Conservation (phyloP, 345 rosid genomes). For the Hibiscus tridactylites region DNA sequence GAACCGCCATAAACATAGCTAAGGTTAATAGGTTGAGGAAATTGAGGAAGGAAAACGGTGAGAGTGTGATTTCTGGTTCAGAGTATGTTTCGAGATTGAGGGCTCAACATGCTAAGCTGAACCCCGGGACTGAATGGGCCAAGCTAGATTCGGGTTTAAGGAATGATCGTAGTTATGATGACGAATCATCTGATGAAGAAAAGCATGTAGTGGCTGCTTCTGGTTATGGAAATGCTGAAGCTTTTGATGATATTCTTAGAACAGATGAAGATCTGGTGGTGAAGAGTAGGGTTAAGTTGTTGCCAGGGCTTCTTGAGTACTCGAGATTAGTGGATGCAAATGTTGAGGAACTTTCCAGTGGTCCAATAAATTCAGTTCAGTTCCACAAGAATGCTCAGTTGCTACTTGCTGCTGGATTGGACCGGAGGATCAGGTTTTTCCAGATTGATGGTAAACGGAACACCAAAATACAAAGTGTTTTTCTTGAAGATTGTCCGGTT, state of each 20-base stretch:
- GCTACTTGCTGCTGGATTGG: slow-evolving; percentile 74
- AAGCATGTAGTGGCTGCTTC: slow-evolving; percentile 18
- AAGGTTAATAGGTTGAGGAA: slow-evolving; percentile 73
- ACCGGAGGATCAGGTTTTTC: slow-evolving; percentile 61
- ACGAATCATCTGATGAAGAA: slow-evolving; percentile 51
- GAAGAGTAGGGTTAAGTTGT: slow-evolving; percentile 42
- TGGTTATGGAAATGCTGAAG: slow-evolving; percentile 30
- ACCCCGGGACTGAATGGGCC: slow-evolving; percentile 95
- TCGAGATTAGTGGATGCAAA: slow-evolving; percentile 82
- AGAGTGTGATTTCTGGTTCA: slow-evolving; percentile 56
- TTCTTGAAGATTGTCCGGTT: slow-evolving; percentile 78
- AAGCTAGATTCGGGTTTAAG: slow-evolving; percentile 26
- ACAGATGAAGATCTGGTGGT: slow-evolving; percentile 73
- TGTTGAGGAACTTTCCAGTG: slow-evolving; percentile 59
- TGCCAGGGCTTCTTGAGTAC: slow-evolving; percentile 73
- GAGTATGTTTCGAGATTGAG: slow-evolving; percentile 73
- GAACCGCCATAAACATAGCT: slow-evolving; percentile 43
- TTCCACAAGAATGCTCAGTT: slow-evolving; percentile 86
- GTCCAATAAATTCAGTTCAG: slow-evolving; percentile 71
- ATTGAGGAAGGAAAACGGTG: slow-evolving; percentile 74
- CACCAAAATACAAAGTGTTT: slow-evolving; percentile 75
- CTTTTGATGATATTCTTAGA: slow-evolving; percentile 54
- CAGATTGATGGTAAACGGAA: slow-evolving; percentile 93
- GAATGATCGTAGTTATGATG: slow-evolving; percentile 19
- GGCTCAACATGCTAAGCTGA: slow-evolving; percentile 77